Evolutionary conservation across 192 early-diverging fungal species (phyloP), one percentile per base, ranked within the genome.

Genomic region (Coemansia javaensis): DNA sequence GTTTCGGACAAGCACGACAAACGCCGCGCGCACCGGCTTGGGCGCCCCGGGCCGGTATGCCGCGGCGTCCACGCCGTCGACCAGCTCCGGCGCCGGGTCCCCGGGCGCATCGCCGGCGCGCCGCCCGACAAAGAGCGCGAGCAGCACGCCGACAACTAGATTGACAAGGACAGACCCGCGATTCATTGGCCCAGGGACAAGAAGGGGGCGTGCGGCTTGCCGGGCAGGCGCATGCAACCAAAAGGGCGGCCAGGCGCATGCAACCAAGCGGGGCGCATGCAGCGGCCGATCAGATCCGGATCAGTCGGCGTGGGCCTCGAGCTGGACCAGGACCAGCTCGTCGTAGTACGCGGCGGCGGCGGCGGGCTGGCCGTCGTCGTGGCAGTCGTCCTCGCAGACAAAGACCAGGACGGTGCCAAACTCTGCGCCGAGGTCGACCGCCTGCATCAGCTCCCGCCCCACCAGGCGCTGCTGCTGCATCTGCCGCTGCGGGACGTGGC

Each of bases 321-420:
- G 55, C 57, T 72, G 68, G 14, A 72, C 49, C 23, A 72, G 49
- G 32, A 56, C 68, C 14, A 60, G 44, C 34, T 72, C 68, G 18
- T 60, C 53, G 39, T 64, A 65, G 49, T 72, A 72, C 4, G 47
- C 38, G 4, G 68, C 56, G 7, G 32, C n/a, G 5, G 39, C 33
- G 35, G 59, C 52, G 20, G 66, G 47, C n/a, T n/a, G n/a, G n/a
- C n/a, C n/a, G 36, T 67, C 75, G 24, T 42, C 54, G 56, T 83
- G 82, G 62, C 93, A 96, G 67, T 96, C 89, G 22, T 77, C 77
- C 25, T 66, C 59, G 57, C 93, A 96, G 10, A 79, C 79, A 60
- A 82, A 96, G 13, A 89, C 74, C 59, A 96, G 48, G 17, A 93
- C 61, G 0, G 93, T 93, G 15, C 93, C 93, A 76, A 86, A 94